Evolutionary conservation across 345 rosid species (phyloP).

Genomic region (Excoecaria cochinchinensis): DNA sequence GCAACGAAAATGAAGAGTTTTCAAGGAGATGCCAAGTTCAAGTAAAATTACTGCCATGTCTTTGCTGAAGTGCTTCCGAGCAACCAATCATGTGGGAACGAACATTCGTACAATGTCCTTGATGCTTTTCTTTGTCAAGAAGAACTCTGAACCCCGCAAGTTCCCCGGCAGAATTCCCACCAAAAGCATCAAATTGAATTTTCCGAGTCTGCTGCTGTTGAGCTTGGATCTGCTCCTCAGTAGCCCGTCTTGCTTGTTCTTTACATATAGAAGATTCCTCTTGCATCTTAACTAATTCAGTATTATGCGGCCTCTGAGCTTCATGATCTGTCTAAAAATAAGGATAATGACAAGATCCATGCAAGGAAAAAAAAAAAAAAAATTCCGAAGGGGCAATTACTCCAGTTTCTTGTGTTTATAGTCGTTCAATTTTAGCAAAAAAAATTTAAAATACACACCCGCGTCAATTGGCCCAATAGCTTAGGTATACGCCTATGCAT

Average conservation of each 20-base stretch:
- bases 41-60: constrained; percentile 59
- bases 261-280: constrained; percentile 78
- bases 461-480: background rate
- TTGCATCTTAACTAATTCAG: constrained; percentile 84
- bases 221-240: constrained; percentile 95
- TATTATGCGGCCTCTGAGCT: constrained; percentile 79
- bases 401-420: background rate
- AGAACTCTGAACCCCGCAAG: constrained; percentile 82
- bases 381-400: background rate
- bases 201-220: constrained; percentile 68
- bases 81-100: constrained; percentile 76
- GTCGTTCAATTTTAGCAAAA: background rate
- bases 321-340: constrained; percentile 81
- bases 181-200: constrained; percentile 83
- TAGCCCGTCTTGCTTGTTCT: constrained; percentile 68
- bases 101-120: constrained; percentile 66
- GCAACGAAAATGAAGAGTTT: background rate
- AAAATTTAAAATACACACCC: background rate
- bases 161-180: constrained; percentile 94
- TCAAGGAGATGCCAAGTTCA: constrained; percentile 10
- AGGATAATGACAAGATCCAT: constrained; percentile 10
- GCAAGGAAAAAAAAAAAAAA: background rate
- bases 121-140: constrained; percentile 78
- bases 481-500: background rate
- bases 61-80: constrained; percentile 62